Evolutionary conservation across 164 flowering plant genomes (phyloP), one percentile per base, ranked within the genome.

Genomic region (Liriodendron chinense): DNA sequence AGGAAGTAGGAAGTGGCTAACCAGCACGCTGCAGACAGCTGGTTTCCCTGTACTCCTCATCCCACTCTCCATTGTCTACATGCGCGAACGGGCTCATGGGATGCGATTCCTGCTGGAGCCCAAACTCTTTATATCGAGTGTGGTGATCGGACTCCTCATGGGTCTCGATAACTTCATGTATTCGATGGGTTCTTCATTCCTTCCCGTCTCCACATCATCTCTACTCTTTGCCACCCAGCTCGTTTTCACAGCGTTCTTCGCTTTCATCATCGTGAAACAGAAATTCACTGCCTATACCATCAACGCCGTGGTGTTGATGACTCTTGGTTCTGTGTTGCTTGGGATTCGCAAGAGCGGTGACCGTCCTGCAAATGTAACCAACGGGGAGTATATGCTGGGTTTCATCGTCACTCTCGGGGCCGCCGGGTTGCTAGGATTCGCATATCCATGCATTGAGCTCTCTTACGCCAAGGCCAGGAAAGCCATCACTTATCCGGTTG

Each of bases 141-240:
- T 65, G 0, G 48, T 23, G 24, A 68, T 79, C 3, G 81, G 81
- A 47, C 26, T 79, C 53, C 3, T 79, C 59, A 34, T 69, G 1
- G 81, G 81, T 6, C 69, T 76, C 0, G 76, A 75, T 65, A 76
- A 72, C 69, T 79, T 72, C 69, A 59, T 79, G 81, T 79, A 75
- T 65, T 72, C 81, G 6, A n/a, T 21, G 9, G 78, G 81, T 22
- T 10, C 62, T 1, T 67, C 81, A 2, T 62, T 10, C 76, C 78
- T 78, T 2, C 80, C 80, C 23, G 77, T 78, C 57, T 78, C 80
- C 22, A 79, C 78, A 3, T 71, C 81, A 22, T 68, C 82, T 6
- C 73, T 80, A 16, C 82, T 80, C 68, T 47, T 80, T 18, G 68
- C 79, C 26, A 80, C 82, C 34, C 80, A 78, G 67, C 76, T 78